These are phyloP conservation scores for Laetiporus sulphureus DNA, from an alignment of 1,284 basidiomycete species.

Conservation along the genomic window DNA sequence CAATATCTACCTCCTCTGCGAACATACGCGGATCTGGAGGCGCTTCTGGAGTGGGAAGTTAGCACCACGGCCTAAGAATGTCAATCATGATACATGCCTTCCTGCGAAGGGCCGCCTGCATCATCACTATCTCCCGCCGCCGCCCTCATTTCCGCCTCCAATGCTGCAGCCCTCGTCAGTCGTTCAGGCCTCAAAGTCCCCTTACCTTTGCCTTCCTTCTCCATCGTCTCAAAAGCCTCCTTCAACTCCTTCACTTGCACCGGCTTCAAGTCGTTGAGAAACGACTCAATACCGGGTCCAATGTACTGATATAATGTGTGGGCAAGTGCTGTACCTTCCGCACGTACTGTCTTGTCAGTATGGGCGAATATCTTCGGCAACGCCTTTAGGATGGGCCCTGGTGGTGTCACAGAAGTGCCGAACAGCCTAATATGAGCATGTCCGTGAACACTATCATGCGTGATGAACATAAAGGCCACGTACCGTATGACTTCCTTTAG, in stretches of 20 bases:
- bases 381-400: constrained; percentile 77
- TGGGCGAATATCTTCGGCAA: constrained; percentile 94
- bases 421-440: constrained; percentile 52
- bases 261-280: constrained; percentile 90
- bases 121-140: constrained; percentile 38
- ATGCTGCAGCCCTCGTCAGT: constrained; percentile 72
- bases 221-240: constrained; percentile 83
- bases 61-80: no score
- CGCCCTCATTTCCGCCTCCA: constrained; percentile 56
- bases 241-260: constrained; percentile 98
- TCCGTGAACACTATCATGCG: neutral
- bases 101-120: constrained; percentile 31
- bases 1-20: constrained; percentile 80
- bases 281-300: constrained; percentile 83
- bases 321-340: constrained; percentile 81
- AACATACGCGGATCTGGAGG: constrained; percentile 78
- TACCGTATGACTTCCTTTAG: constrained; percentile 76
- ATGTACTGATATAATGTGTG: constrained; percentile 85
- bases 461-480: constrained; percentile 15
- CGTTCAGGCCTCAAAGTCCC: constrained; percentile 77
- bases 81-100: no score
- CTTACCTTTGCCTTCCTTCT: constrained; percentile 78
- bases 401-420: constrained; percentile 74
- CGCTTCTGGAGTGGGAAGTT: constrained; percentile 41
- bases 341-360: constrained; percentile 92